A percentile compares a stretch with the other conserved stretches of the same genome.
These are phyloP conservation scores for Niebla homalea DNA, from an alignment of 495 filamentous ascomycete species.

Conservation along the genomic window DNA sequence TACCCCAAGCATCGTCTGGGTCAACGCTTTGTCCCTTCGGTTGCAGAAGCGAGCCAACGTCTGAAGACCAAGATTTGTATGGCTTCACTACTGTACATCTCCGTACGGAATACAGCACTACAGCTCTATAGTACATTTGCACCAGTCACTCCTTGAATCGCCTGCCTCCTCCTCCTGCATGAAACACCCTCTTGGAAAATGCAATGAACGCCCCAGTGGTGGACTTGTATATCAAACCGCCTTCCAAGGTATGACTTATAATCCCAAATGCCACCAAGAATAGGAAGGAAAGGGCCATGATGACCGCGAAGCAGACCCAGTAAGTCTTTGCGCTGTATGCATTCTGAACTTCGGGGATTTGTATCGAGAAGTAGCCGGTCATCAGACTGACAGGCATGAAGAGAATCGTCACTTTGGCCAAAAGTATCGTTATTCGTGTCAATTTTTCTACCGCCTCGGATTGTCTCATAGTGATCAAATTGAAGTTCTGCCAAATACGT, in stretches of 20 bases:
- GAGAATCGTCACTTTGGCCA: constrained; percentile 71
- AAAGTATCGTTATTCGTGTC: constrained; percentile 65
- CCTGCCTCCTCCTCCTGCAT: not conserved
- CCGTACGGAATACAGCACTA: too few relatives aligned
- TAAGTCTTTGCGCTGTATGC: constrained; percentile 51
- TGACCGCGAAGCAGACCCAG: constrained; percentile 60
- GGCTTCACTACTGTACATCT: not conserved
- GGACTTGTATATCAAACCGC: constrained; percentile 36
- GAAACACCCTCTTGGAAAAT: not conserved
- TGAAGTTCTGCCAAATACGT: constrained; percentile 53
- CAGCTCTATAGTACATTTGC: too few relatives aligned
- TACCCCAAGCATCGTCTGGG: not conserved
- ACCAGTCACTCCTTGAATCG: not conserved
- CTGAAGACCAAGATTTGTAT: not conserved
- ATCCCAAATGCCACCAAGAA: constrained; percentile 36
- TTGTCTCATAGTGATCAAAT: constrained; percentile 74
- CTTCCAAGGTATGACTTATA: constrained; percentile 37
- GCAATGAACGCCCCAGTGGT: constrained; percentile 28
- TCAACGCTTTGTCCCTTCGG: not conserved
- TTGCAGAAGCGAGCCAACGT: not conserved
- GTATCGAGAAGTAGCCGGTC: constrained; percentile 71
- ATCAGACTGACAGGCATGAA: constrained; percentile 76
- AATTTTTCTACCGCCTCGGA: constrained; percentile 65
- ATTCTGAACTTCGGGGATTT: constrained; percentile 44
- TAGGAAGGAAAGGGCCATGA: constrained; percentile 49